Evolutionary conservation across 2,329 filamentous ascomycete genomes (phyloP), one percentile per base, ranked within the genome.

Genomic region (Exophiala calicioides): DNA sequence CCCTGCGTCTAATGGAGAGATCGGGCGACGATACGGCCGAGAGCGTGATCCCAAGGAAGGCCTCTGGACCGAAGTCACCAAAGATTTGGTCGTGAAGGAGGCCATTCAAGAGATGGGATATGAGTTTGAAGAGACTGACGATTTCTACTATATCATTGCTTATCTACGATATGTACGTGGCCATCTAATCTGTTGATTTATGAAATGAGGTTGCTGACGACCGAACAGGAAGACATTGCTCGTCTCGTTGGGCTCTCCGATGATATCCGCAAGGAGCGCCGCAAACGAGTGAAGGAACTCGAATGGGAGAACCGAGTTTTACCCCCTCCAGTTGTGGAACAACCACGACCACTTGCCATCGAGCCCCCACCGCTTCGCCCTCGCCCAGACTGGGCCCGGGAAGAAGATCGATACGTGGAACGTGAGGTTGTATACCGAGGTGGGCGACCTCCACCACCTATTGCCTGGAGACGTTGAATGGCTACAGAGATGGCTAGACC

Each of bases 31-130:
- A 23, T 67, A 70, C 37, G 62, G 63, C 6, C 62, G 62, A 5
- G 54, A 64, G 29, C 68, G 66, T 27, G 61, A 69, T 32, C 62
- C 62, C 20, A 63, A 60, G 26, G 77, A 79, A 45, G 81, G 85
- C 50, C 87, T 95, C 73, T 97, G 91, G 91, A 98, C 93, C 0
- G 93, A 97, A 69, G 89, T 98, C 59, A 95, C 91, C 34, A 95
- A 95, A 70, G 90, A 95, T 58, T 71, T 97, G 26, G 88, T 97
- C 12, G 77, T 85, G 48, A 82, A 85, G 41, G 90, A 96, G 64
- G 93, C 93, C 13, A 87, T 97, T 55, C 85, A 95, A 58, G 77
- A 85, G 60, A 72, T 84, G 62, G 88, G 88, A 2, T 97, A 95
- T 67, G 83, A 88, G 50, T 97, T 84, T 62, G 89, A 96, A 65